Percentiles rank a stretch among this genome's conserved stretches.
Evolutionary conservation across 257 asterid genomes (phyloP).

Genomic region (Cinchona pubescens): DNA sequence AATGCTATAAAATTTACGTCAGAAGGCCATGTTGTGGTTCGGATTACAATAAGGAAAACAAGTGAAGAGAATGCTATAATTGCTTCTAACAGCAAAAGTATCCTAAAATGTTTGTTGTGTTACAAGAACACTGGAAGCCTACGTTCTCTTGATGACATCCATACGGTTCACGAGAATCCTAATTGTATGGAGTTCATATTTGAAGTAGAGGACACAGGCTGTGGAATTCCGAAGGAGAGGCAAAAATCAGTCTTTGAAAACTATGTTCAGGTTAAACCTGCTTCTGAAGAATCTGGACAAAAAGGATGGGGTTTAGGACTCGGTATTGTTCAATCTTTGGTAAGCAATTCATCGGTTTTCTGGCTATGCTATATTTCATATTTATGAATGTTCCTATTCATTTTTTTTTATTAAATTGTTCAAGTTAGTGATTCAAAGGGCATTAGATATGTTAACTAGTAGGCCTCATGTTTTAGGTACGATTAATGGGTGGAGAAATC

Average conservation of each 20-base stretch:
- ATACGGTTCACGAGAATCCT: constrained; percentile 19
- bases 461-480: constrained; percentile 35
- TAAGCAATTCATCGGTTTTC: constrained; percentile 15
- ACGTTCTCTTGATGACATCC: not conserved
- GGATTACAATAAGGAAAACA: constrained; percentile 47
- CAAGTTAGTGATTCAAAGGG: not conserved
- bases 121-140: constrained; percentile 13
- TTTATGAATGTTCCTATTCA: not conserved
- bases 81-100: constrained; percentile 17
- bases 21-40: constrained; percentile 52
- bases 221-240: constrained; percentile 72
- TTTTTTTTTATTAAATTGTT: no score
- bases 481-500: constrained; percentile 77
- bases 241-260: constrained; percentile 63
- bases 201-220: constrained; percentile 76
- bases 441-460: not conserved
- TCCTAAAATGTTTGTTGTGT: constrained; percentile 18
- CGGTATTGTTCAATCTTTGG: constrained; percentile 82
- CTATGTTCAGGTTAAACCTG: constrained; percentile 64
- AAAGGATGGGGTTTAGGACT: constrained; percentile 84
- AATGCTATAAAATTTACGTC: constrained; percentile 68
- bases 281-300: constrained; percentile 34
- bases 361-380: no score
- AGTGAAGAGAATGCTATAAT: constrained; percentile 27
- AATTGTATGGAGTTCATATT: constrained; percentile 51